Evolutionary conservation across 148 eudicot species (phyloP).

Genomic region (Dianthus caryophyllus): DNA sequence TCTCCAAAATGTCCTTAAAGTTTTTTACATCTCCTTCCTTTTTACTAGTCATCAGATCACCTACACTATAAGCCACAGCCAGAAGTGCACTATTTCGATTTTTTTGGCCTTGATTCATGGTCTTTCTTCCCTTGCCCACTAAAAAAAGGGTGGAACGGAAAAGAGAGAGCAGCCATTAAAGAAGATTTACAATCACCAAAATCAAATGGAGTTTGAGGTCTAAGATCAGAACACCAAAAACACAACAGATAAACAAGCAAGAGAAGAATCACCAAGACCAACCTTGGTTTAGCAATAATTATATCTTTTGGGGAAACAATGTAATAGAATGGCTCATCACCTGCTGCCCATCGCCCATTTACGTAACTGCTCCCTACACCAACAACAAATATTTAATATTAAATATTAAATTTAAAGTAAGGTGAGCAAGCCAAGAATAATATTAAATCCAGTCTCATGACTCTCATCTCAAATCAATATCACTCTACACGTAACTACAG

Average conservation of each 20-base stretch:
- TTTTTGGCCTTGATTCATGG: background rate
- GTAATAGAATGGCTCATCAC: constrained; percentile 94
- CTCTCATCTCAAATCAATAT: background rate
- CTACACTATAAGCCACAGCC: background rate
- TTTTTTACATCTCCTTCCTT: no score
- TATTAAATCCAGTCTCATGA: no score
- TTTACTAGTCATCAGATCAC: background rate
- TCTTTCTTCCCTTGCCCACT: background rate
- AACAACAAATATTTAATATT: constrained; percentile 20
- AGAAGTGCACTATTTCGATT: background rate
- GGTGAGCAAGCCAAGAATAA: background rate
- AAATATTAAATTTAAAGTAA: constrained; percentile 6
- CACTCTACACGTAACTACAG: background rate
- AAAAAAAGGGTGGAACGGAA: background rate
- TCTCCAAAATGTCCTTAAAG: background rate
- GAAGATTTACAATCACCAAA: background rate
- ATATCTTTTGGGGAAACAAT: constrained; percentile 96
- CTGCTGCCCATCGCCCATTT: constrained; percentile 93
- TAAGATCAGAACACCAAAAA: background rate
- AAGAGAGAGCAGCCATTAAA: background rate
- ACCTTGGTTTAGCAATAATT: constrained; percentile 97
- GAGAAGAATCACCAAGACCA: constrained; percentile 13
- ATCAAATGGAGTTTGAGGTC: background rate
- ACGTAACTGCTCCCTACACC: constrained; percentile 77
- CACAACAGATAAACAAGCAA: background rate